Evolutionary conservation across 768 basidiomycete genomes (phyloP).

Genomic region (Nidularia sp.): DNA sequence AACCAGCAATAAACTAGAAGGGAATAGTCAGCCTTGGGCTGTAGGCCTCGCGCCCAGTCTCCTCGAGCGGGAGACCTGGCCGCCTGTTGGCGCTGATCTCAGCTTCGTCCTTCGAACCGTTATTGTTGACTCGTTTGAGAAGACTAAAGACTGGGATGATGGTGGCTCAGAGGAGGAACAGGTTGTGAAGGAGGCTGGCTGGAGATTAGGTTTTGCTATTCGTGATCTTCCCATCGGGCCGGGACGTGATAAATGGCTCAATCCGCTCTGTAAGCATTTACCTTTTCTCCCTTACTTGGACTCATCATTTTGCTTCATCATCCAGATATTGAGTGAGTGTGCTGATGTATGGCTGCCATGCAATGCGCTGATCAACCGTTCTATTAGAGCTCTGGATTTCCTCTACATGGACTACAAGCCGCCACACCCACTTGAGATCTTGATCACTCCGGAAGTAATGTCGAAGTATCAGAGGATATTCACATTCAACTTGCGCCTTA

Average conservation of each 20-base stretch:
- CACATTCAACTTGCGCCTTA: constrained; percentile 71
- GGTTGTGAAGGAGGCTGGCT: constrained; percentile 61
- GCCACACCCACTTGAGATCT: constrained; percentile 68
- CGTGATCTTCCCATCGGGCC: constrained; percentile 63
- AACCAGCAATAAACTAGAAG: constrained; percentile 16
- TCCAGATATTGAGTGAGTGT: constrained; percentile 46
- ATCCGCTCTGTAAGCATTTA: constrained; percentile 69
- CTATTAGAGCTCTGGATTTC: constrained; percentile 77
- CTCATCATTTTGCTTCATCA: background rate
- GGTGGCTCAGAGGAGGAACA: constrained; percentile 14
- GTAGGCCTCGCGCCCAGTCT: constrained; percentile 73
- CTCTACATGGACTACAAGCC: constrained; percentile 88
- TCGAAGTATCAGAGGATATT: constrained; percentile 86
- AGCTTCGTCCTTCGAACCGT: constrained; percentile 82
- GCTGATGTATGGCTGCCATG: background rate
- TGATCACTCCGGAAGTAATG: constrained; percentile 70
- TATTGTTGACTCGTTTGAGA: constrained; percentile 74
- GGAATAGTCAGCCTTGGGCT: constrained; percentile 41
- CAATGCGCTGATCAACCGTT: constrained; percentile 4
- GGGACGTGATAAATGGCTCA: constrained; percentile 72
- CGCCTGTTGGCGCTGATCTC: constrained; percentile 81
- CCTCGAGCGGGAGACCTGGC: constrained; percentile 78
- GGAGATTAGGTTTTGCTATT: constrained; percentile 81
- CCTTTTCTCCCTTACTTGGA: background rate
- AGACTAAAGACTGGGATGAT: constrained; percentile 18